Evolutionary conservation across 2,329 filamentous ascomycete species (phyloP), one percentile per base, ranked within the genome.

Genomic region (Hymenoscyphus albidus): DNA sequence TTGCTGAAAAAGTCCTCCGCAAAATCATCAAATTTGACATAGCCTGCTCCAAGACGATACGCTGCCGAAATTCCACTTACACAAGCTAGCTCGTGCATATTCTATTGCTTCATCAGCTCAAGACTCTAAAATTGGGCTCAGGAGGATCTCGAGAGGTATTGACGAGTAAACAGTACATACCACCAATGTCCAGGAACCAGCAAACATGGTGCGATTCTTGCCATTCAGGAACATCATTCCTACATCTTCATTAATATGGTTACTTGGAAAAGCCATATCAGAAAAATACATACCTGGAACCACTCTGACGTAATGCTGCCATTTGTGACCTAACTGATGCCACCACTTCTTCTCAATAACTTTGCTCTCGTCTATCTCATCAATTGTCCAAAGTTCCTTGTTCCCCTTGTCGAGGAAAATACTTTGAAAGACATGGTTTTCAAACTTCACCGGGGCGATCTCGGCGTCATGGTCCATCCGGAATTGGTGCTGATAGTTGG

Each of bases 401-500:
- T 83, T 80, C 1, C 80, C 73, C 64, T 86, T 85, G 74, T 88
- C 85, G 5, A 89, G 78, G 72, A 87, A 89, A 62, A 88, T 89
- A 9, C 84, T 88, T 69, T 92, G 88, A 74, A 90, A 92, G 16
- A 92, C 83, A 70, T 90, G 88, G 0, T 81, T 79, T 0, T 83
- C 78, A 1, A 79, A 75, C 3, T 79, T 62, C 40, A 71, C 67
- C 0, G 65, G 69, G 1, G 76, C 68, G 1, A 68, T 59, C 14
- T 72, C 68, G 1, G 71, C 71, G 31, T 72, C 67, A 14, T 76
- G 62, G 16, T 67, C 66, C 51, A 62, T 67, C 1, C 85, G 85
- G 67, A 92, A 89, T 72, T 92, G 89, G 56, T 87, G 82, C 74
- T 92, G 89, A 76, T 92, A 91, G 74, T 91, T 90, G 44, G 86